phyloP scores from a whole-genome alignment of 495 filamentous ascomycete species.

The Penicillium waksmanii region DNA sequence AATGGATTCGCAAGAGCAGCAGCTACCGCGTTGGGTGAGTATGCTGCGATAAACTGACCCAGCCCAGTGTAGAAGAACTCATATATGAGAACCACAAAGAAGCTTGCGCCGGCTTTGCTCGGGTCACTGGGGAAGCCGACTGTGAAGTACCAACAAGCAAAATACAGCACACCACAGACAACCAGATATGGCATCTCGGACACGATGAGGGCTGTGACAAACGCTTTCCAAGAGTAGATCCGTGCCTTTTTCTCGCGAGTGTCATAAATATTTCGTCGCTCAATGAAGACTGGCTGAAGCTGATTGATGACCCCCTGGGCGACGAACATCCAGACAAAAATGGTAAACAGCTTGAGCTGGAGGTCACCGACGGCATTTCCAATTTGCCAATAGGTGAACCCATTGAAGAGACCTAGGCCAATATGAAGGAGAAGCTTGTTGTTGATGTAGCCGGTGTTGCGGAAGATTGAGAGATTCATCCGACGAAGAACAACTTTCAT shows the following conservation, averaged over 20 bases:
- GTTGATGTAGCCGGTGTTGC: conserved; percentile 65
- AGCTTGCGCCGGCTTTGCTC: conserved; percentile 54
- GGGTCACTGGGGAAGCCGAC: conserved; percentile 35
- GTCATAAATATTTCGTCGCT: conserved; percentile 56
- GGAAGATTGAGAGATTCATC: conserved; percentile 62
- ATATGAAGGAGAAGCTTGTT: conserved; percentile 57
- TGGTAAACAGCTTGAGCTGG: conserved; percentile 43
- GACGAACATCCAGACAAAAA: conserved; percentile 57
- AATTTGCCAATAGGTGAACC: conserved; percentile 47
- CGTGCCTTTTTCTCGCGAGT: conserved; percentile 54
- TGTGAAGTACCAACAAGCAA: conserved; percentile 55
- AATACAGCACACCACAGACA: conserved; percentile 53
- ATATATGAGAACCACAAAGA: conserved; percentile 59
- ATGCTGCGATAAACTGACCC: conserved; percentile 63
- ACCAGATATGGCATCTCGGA: conserved; percentile 58
- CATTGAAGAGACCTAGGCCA: conserved; percentile 41
- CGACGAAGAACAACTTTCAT: conserved; percentile 59
- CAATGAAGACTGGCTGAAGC: conserved; percentile 57
- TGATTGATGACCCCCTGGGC: conserved; percentile 54
- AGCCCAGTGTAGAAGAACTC: conserved; percentile 62
- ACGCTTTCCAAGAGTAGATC: conserved; percentile 60
- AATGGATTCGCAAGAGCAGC: conserved; percentile 61
- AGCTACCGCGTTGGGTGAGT: conserved; percentile 57
- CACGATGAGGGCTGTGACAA: conserved; percentile 52
- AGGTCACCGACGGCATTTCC: conserved; percentile 33